Conservation (phyloP, 441 rosid genomes). For the Euphorbia celastroides region DNA sequence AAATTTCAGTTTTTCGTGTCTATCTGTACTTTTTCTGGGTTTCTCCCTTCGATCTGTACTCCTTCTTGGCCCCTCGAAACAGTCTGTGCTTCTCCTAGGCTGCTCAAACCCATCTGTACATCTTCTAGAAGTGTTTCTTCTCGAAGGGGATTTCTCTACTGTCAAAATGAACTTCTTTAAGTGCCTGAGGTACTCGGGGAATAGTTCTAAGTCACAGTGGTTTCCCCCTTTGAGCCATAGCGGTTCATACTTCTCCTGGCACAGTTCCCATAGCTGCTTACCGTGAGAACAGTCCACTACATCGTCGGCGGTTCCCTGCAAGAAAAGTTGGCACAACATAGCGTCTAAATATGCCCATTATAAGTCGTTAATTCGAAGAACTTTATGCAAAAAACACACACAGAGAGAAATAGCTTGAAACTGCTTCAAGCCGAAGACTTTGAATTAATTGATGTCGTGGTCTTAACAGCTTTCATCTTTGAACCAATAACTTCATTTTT, state of each 20-base stretch:
- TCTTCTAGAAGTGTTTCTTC: constrained; percentile 56
- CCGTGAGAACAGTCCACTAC: constrained; percentile 96
- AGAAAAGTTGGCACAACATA: neutral
- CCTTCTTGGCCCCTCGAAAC: constrained; percentile 53
- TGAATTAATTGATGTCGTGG: neutral
- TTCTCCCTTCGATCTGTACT: constrained; percentile 77
- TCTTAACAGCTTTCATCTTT: neutral
- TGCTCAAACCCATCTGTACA: constrained; percentile 49
- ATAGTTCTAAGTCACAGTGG: constrained; percentile 85
- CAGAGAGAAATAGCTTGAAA: neutral
- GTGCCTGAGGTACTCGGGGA: constrained; percentile 83
- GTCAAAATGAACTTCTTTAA: constrained; percentile 85
- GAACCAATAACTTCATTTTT: neutral
- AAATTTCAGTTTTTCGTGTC: constrained; percentile 55
- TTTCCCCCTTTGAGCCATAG: constrained; percentile 93
- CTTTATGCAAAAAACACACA: neutral
- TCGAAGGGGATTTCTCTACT: constrained; percentile 74
- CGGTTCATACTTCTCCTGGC: constrained; percentile 89
- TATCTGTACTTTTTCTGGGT: constrained; percentile 73
- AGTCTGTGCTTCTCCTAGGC: constrained; percentile 60
- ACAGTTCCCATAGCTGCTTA: constrained; percentile 90
- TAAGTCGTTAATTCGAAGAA: too few species aligned
- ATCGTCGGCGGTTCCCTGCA: constrained; percentile 94
- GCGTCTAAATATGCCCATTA: too few species aligned
- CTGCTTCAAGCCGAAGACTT: neutral